phyloP scores from a whole-genome alignment of 768 basidiomycete species.

The Strobilomyces echinocephalus region DNA sequence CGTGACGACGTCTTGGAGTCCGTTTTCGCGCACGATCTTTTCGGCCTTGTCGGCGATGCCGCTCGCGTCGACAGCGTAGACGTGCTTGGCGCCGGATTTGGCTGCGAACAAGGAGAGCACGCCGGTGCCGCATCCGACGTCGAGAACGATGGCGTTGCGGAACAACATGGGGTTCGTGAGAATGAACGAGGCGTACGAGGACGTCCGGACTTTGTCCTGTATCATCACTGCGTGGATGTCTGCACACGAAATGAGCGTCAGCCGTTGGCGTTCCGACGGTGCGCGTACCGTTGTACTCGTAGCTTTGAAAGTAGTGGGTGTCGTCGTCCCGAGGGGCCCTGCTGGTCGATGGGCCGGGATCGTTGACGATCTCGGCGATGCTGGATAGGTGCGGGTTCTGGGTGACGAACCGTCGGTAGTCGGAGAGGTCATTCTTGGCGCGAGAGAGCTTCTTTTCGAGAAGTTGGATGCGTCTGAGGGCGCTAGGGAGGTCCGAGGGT shows the following conservation, averaged over 20 bases:
- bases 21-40: conserved; percentile 75
- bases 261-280: too few relatives aligned
- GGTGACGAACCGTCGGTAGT: conserved; percentile 57
- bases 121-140: conserved; percentile 95
- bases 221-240: conserved; percentile 98
- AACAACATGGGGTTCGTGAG: conserved; percentile 77
- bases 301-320: conserved; percentile 89
- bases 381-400: conserved; percentile 46
- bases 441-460: conserved; percentile 61
- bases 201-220: conserved; percentile 89
- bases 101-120: conserved; percentile 91
- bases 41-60: conserved; percentile 73
- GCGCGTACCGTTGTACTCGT: conserved; percentile 73
- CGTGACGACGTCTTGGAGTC: conserved; percentile 67
- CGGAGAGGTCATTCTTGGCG: conserved; percentile 55
- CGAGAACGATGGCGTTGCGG: conserved; percentile 81
- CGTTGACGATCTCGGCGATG: conserved; percentile 41
- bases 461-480: conserved; percentile 44
- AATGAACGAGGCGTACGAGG: conserved; percentile 90
- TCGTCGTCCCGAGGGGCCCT: conserved; percentile 68
- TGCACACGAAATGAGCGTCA: conserved; percentile 23
- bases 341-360: conserved; percentile 25
- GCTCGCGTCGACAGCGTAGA: conserved; percentile 90
- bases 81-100: conserved; percentile 80
- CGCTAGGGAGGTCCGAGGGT: conserved; percentile 30